Evolutionary conservation across 106 monocot species (phyloP), one percentile per base, ranked within the genome.

Genomic region (Platanthera zijinensis): DNA sequence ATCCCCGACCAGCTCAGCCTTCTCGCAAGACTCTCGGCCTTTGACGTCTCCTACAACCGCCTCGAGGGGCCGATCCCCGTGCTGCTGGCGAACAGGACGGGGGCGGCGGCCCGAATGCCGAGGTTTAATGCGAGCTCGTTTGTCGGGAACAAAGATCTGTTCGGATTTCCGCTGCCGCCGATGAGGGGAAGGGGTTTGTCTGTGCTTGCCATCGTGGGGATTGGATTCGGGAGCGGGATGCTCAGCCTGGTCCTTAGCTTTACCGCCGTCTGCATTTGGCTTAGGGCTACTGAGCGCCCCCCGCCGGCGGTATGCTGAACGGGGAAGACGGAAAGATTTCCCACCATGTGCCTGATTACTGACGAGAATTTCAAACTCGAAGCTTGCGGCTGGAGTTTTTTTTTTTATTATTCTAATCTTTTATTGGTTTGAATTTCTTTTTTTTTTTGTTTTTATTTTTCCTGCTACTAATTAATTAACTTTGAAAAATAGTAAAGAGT

Each of bases 231-330:
- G 5, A 91, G 91, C 69, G 91, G 86, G 45, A 52, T 88, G 57
- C 52, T 88, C 14, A 91, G 91, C 74, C 70, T 91, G 10, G 73
- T 88, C 4, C 84, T 91, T 30, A 91, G 91, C 69, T 91, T 91
- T 76, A 83, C 91, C 48, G 88, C 80, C 30, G 91, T 91, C 14
- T 91, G 91, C 75, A 72, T 84, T 13, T 91, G 91, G 91, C 69
- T 91, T 19, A 61, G 80, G 80, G 70, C 82, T 14, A 84, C 85
- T 12, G 85, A 86, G 54, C 72, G 15, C 21, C 9, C 18, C 72
- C 10, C 12, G 51, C 72, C 49, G 3, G 10, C 72, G 72, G 39
- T 39, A 6, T 19, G 18, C 1, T 62, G 61, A 39, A 39, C 39
- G 39, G 39, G 39, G 39, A 39, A 39, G 39, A 39, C 39, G 39